Conservation (phyloP, 768 basidiomycete genomes). For the Tylopilus rubrobrunneus region DNA sequence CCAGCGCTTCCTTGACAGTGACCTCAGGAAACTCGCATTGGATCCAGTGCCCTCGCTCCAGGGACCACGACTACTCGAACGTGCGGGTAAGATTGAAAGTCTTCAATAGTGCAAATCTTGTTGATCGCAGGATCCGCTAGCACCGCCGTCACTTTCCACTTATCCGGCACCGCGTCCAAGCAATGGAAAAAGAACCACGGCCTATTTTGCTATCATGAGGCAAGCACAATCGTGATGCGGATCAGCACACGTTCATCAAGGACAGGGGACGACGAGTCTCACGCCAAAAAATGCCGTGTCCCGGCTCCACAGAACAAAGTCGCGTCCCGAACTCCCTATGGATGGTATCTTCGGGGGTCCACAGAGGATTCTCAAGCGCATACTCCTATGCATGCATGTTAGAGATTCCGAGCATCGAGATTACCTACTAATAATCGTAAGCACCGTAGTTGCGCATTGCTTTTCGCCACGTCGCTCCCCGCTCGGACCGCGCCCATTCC, state of each 20-base stretch:
- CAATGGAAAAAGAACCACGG: constrained; percentile 17
- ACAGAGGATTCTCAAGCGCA: constrained; percentile 9
- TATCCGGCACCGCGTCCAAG: constrained; percentile 3
- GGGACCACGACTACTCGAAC: constrained; percentile 9
- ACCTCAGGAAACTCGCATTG: constrained; percentile 24
- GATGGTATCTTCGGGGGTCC: constrained; percentile 9
- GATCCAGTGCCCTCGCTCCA: constrained; percentile 24
- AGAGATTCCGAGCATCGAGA: too few relatives aligned
- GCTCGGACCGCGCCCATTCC: too few relatives aligned
- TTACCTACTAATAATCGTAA: too few relatives aligned
- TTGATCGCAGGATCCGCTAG: constrained; percentile 14
- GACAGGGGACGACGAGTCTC: background rate
- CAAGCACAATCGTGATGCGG: too few relatives aligned
- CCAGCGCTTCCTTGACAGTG: constrained; percentile 15
- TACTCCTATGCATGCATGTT: background rate
- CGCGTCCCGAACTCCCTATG: constrained; percentile 10
- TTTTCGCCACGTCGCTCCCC: too few relatives aligned
- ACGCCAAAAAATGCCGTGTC: constrained; percentile 6
- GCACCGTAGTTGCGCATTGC: too few relatives aligned
- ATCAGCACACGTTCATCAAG: background rate
- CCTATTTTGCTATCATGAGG: constrained; percentile 4
- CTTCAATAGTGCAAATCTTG: background rate
- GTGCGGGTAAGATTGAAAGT: constrained; percentile 14
- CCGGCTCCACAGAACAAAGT: constrained; percentile 6
- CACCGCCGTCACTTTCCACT: constrained; percentile 18